A percentile compares a stretch with the other conserved stretches of the same genome.
Conservation (phyloP, 306 rosid species). For the Cercis canadensis region DNA sequence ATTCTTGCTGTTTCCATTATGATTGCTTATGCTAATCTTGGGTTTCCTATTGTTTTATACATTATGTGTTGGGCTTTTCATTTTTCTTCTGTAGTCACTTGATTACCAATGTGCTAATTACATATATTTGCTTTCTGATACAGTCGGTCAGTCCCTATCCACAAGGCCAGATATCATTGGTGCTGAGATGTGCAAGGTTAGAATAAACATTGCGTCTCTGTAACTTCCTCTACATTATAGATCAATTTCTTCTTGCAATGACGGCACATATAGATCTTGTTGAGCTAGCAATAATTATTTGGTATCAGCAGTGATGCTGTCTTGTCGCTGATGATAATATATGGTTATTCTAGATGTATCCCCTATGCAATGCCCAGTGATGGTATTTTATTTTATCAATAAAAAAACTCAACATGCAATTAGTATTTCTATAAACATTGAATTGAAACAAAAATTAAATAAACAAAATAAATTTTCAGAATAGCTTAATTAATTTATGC, state of each 20-base stretch:
- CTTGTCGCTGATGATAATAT: constrained; percentile 32
- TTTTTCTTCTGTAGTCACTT: constrained; percentile 51
- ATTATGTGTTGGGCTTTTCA: constrained; percentile 39
- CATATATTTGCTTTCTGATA: constrained; percentile 70
- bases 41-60: constrained; percentile 32
- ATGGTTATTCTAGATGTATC: no score
- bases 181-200: constrained; percentile 89
- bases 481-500: no score
- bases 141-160: constrained; percentile 98
- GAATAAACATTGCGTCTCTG: constrained; percentile 30
- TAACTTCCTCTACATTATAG: constrained; percentile 24
- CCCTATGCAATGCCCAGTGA: no score
- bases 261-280: neutral
- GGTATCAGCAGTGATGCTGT: neutral
- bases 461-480: no score
- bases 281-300: constrained; percentile 18
- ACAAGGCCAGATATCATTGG: constrained; percentile 99
- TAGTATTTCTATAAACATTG: no score
- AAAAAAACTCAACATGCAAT: no score
- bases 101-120: constrained; percentile 58
- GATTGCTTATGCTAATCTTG: constrained; percentile 18
- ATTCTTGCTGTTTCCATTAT: constrained; percentile 10
- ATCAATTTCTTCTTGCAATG: constrained; percentile 22
- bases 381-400: no score
- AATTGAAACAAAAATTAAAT: no score